Percentiles rank a stretch among this genome's conserved stretches.
These are phyloP conservation scores for Diaporthe vaccinii DNA, from an alignment of 2,329 filamentous ascomycete species.

Conservation along the genomic window DNA sequence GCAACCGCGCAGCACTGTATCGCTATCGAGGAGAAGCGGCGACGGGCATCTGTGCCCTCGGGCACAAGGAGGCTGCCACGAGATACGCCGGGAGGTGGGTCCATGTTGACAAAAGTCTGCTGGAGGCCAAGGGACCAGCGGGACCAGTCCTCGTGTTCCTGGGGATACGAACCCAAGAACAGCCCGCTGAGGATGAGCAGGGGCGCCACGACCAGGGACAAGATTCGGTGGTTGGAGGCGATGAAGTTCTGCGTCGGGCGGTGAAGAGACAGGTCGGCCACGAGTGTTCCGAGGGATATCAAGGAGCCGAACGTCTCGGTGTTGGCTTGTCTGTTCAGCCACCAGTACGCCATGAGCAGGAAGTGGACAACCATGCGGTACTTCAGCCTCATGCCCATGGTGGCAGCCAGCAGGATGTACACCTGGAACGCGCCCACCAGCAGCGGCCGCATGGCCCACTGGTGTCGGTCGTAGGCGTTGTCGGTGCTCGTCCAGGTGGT, in stretches of 20 bases:
- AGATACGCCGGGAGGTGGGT: slow-evolving; percentile 53
- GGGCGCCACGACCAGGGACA: slow-evolving; percentile 49
- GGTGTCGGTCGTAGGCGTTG: slow-evolving; percentile 67
- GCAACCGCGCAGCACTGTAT: slow-evolving; percentile 63
- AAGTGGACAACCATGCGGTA: slow-evolving; percentile 60
- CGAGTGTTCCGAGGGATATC: slow-evolving; percentile 64
- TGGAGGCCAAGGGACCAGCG: slow-evolving; percentile 57
- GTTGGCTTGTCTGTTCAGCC: slow-evolving; percentile 58
- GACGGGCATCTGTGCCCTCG: slow-evolving; percentile 53
- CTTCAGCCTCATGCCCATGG: slow-evolving; percentile 61
- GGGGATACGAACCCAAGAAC: slow-evolving; percentile 63
- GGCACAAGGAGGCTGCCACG: slow-evolving; percentile 61
- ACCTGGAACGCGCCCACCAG: slow-evolving; percentile 64
- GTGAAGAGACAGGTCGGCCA: slow-evolving; percentile 64
- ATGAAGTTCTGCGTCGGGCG: slow-evolving; percentile 60
- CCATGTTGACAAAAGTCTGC: slow-evolving; percentile 43
- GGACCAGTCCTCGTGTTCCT: slow-evolving; percentile 63
- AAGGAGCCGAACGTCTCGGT: slow-evolving; percentile 68
- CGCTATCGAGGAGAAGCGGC: slow-evolving; percentile 62
- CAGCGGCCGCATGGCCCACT: slow-evolving; percentile 66
- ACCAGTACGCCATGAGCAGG: slow-evolving; percentile 62
- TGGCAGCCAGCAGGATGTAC: slow-evolving; percentile 61
- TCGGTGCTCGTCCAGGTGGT: slow-evolving; percentile 64
- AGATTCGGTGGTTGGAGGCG: slow-evolving; percentile 54
- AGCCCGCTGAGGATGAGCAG: slow-evolving; percentile 59